Evolutionary conservation across 2,329 filamentous ascomycete species (phyloP).

Genomic region (Apiospora hydei): DNA sequence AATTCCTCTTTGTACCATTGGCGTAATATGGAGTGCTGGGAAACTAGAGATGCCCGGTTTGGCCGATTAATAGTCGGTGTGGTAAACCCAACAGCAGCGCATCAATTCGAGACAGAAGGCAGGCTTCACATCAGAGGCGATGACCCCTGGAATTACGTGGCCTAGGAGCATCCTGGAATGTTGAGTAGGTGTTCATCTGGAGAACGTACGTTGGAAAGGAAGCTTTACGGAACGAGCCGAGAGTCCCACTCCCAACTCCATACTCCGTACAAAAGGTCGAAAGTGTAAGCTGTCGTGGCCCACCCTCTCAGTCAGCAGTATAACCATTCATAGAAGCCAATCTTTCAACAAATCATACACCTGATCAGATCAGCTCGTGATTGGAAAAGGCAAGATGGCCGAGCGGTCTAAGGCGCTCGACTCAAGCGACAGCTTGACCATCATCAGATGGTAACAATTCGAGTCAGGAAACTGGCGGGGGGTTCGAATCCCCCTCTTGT

Average conservation of each 20-base stretch:
- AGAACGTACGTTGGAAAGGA: background rate
- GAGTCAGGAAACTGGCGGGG: constrained; percentile 23
- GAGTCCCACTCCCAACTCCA: background rate
- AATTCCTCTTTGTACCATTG: background rate
- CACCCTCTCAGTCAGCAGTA: background rate
- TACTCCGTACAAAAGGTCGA: background rate
- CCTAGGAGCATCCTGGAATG: background rate
- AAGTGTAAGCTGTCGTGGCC: background rate
- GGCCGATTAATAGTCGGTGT: background rate
- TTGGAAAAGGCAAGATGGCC: constrained; percentile 7
- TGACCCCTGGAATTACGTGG: background rate
- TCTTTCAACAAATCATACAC: background rate
- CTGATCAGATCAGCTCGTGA: background rate
- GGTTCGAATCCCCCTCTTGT: constrained; percentile 24
- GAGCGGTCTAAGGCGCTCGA: constrained; percentile 26
- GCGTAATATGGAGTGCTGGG: background rate
- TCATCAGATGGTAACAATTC: constrained; percentile 18
- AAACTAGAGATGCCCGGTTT: background rate
- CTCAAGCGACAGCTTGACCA: constrained; percentile 18
- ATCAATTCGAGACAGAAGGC: background rate
- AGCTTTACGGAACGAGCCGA: constrained; percentile 6
- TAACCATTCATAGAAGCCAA: background rate
- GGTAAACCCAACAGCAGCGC: background rate
- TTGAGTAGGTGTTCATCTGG: background rate
- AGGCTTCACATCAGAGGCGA: background rate